Evolutionary conservation across 2,329 filamentous ascomycete species (phyloP).

Genomic region (Huntiella savannae): DNA sequence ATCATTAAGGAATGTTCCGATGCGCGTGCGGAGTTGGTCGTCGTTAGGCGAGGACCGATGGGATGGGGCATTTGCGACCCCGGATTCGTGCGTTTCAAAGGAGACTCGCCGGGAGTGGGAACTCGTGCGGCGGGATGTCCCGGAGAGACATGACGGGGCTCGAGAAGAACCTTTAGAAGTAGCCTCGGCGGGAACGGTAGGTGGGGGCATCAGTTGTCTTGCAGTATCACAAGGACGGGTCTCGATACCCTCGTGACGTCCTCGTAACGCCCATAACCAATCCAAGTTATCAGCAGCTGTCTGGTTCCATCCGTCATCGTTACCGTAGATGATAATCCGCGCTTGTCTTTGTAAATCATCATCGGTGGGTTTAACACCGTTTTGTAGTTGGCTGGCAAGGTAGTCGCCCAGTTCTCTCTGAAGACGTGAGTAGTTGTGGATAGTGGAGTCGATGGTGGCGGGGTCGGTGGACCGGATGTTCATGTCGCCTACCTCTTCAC

Average conservation of each 20-base stretch:
- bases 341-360: conserved; percentile 36
- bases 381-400: conserved; percentile 24
- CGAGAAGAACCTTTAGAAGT: not conserved
- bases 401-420: conserved; percentile 37
- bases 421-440: conserved; percentile 37
- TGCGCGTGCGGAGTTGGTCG: not conserved
- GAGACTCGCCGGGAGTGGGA: too few relatives aligned
- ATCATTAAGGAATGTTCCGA: conserved; percentile 32
- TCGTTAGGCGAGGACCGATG: too few relatives aligned
- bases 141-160: not conserved
- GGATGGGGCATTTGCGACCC: too few relatives aligned
- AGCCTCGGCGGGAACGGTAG: not conserved
- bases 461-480: conserved; percentile 32
- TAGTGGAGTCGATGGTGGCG: conserved; percentile 37
- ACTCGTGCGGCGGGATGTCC: not conserved
- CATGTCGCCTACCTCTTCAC: conserved; percentile 32
- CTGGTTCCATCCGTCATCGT: conserved; percentile 44
- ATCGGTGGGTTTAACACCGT: conserved; percentile 31
- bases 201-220: not conserved
- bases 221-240: too few relatives aligned
- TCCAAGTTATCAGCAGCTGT: conserved; percentile 37
- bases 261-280: conserved; percentile 35
- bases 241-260: conserved; percentile 20
- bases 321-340: conserved; percentile 42
- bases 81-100: too few relatives aligned